Evolutionary conservation across 2,329 filamentous ascomycete species (phyloP).

Genomic region (Ophiostoma quercus): DNA sequence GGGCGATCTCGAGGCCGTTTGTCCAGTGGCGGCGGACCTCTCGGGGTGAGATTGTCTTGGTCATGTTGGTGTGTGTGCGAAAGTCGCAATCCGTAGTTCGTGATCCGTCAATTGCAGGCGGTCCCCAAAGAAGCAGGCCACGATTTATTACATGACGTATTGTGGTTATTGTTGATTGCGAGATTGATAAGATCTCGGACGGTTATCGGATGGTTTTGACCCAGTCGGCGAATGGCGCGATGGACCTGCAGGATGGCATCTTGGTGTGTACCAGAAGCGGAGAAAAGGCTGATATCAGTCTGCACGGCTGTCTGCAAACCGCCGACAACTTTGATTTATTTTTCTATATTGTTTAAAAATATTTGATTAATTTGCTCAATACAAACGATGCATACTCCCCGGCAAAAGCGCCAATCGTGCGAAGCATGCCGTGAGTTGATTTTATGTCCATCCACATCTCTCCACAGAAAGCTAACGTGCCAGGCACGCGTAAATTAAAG

Average conservation of each 20-base stretch:
- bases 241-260: slow-evolving; percentile 12
- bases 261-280: not conserved
- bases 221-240: slow-evolving; percentile 14
- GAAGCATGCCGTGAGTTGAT: slow-evolving; percentile 22
- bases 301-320: not conserved
- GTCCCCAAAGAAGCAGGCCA: not conserved
- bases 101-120: not conserved
- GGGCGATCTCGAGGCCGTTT: slow-evolving; percentile 20
- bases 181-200: slow-evolving; percentile 9
- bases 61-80: not conserved
- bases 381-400: slow-evolving; percentile 15
- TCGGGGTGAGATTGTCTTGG: slow-evolving; percentile 13
- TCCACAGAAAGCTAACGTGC: not conserved
- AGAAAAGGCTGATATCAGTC: not conserved
- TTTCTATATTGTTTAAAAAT: not conserved
- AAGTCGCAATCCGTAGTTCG: too few relatives aligned
- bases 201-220: slow-evolving; percentile 14
- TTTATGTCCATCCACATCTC: not conserved
- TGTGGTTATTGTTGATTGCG: not conserved
- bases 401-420: slow-evolving; percentile 24
- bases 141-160: not conserved
- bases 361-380: not conserved
- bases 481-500: slow-evolving; percentile 22
- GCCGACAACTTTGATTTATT: not conserved
- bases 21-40: slow-evolving; percentile 17